Conservation (phyloP, 805 yeast genomes). For the Candida pseudoglaebosa region DNA sequence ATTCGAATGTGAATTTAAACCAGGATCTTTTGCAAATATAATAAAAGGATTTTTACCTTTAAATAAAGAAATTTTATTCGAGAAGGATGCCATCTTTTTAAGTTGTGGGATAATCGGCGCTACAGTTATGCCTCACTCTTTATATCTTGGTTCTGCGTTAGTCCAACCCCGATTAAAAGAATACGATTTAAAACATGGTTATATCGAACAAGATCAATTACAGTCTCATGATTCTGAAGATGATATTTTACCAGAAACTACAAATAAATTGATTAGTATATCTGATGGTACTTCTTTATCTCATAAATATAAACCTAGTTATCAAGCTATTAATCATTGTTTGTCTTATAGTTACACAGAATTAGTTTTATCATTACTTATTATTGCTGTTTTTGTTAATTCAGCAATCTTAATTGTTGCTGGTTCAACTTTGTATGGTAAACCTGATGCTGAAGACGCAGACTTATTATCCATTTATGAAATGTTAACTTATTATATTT, state of each 20-base stretch:
- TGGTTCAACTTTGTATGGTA: conserved; percentile 36
- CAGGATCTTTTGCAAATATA: conserved; percentile 50
- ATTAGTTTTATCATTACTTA: conserved; percentile 35
- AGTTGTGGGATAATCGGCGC: conserved; percentile 45
- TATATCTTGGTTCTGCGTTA: conserved; percentile 42
- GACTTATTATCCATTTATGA: conserved; percentile 42
- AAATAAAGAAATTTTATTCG: conserved; percentile 25
- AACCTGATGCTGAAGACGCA: conserved; percentile 45
- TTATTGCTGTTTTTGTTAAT: conserved; percentile 43
- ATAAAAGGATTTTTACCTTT: conserved; percentile 67
- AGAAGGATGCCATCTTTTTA: conserved; percentile 37
- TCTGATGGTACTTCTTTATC: conserved; percentile 28
- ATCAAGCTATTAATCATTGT: conserved; percentile 38
- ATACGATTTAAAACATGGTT: conserved; percentile 32
- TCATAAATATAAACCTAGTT: conserved; percentile 37
- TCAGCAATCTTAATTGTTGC: conserved; percentile 45
- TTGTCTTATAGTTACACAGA: conserved; percentile 38
- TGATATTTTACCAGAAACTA: conserved; percentile 10
- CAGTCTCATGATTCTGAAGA: neutral
- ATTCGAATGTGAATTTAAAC: conserved; percentile 47
- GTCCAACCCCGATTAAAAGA: conserved; percentile 43
- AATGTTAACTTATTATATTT: conserved; percentile 40
- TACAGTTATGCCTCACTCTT: conserved; percentile 48
- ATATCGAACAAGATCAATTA: conserved; percentile 6
- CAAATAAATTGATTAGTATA: conserved; percentile 15